Percentiles rank a stretch among this genome's conserved stretches.
These are phyloP conservation scores for Pythium grandisporangium DNA, from an alignment of 352 stramenopile genomes.

Conservation along the genomic window DNA sequence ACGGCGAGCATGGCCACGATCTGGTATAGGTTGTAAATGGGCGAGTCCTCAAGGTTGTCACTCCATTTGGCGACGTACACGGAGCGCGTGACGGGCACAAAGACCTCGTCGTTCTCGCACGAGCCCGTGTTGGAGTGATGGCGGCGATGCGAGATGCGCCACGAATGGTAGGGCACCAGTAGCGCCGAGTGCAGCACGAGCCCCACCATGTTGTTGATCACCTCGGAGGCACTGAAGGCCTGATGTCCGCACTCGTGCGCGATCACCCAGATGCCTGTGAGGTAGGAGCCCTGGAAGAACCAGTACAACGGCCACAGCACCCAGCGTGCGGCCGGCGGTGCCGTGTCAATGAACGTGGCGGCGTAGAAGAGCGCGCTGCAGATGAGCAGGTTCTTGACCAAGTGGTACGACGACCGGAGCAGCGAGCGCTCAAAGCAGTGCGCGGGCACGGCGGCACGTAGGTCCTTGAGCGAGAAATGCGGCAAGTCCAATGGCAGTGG, in stretches of 20 bases:
- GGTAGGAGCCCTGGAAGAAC: conserved; percentile 96
- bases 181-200: conserved; percentile 95
- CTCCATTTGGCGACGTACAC: conserved; percentile 44
- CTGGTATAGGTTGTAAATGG: conserved; percentile 91
- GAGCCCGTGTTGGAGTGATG: conserved; percentile 95
- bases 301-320: conserved; percentile 93
- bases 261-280: conserved; percentile 96
- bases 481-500: conserved; percentile 75
- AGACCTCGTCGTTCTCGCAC: conserved; percentile 97
- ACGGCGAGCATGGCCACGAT: conserved; percentile 92
- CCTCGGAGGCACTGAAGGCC: conserved; percentile 90
- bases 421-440: conserved; percentile 97
- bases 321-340: conserved; percentile 33
- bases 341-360: conserved; percentile 64
- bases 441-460: conserved; percentile 87
- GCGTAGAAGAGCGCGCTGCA: conserved; percentile 86
- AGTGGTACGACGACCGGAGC: conserved; percentile 86
- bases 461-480: conserved; percentile 83
- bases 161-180: conserved; percentile 98
- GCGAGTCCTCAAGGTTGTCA: conserved; percentile 89
- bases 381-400: conserved; percentile 88
- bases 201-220: conserved; percentile 94
- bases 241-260: conserved; percentile 98
- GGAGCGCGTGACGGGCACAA: conserved; percentile 85
- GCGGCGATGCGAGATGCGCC: conserved; percentile 93